Evolutionary conservation across 257 asterid species (phyloP).

Genomic region (Solanum clarkiae): DNA sequence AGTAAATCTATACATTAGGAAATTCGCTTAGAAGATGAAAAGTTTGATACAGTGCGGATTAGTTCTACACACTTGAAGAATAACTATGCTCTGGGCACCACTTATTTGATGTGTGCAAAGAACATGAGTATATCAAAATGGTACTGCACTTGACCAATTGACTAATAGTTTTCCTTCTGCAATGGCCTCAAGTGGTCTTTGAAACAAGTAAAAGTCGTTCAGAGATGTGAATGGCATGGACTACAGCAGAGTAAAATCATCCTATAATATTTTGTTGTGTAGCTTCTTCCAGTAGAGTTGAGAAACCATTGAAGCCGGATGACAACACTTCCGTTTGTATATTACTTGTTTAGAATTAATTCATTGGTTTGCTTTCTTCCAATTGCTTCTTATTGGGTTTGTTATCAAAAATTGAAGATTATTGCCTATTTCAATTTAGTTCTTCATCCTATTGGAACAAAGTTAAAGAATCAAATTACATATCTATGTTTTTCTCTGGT

Average conservation of each 20-base stretch:
- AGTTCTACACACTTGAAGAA: not conserved
- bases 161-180: not conserved
- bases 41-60: not conserved
- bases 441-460: not conserved
- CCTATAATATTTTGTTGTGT: not conserved
- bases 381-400: not conserved
- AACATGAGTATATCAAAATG: not conserved
- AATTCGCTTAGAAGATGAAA: not conserved
- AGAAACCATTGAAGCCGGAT: not conserved
- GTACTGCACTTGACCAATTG: not conserved
- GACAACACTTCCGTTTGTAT: not conserved
- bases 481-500: not conserved
- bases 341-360: not conserved
- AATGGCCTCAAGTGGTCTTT: not conserved
- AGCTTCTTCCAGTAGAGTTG: not conserved
- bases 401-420: not conserved
- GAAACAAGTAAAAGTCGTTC: not conserved
- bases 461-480: not conserved
- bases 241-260: not conserved
- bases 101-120: not conserved
- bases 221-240: not conserved
- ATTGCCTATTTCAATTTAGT: not conserved
- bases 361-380: not conserved
- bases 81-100: not conserved
- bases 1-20: not conserved